Evolutionary conservation across 768 basidiomycete species (phyloP).

Genomic region (Tylopilus sp.): DNA sequence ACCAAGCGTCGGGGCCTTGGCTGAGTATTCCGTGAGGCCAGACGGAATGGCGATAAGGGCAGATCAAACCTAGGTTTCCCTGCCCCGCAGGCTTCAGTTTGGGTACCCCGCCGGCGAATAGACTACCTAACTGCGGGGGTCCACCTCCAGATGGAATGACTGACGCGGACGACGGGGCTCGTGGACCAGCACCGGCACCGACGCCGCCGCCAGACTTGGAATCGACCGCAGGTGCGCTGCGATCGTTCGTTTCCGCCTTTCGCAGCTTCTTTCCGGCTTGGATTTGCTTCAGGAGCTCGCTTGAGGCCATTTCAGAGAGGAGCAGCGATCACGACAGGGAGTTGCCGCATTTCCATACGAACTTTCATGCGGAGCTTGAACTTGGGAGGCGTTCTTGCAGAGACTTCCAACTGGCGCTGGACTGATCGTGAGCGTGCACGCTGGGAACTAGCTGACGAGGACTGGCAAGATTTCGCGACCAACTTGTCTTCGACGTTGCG

Average conservation of each 20-base stretch:
- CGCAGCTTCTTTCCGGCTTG: conserved; percentile 80
- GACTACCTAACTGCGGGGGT: conserved; percentile 76
- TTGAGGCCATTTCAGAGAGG: conserved; percentile 68
- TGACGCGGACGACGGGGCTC: conserved; percentile 20
- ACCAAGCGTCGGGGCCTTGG: conserved; percentile 58
- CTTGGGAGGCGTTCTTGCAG: too few relatives aligned
- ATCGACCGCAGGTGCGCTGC: conserved; percentile 66
- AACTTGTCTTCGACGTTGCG: too few relatives aligned
- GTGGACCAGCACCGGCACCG: conserved; percentile 35
- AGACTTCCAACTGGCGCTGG: too few relatives aligned
- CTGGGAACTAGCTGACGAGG: too few relatives aligned
- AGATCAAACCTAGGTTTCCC: conserved; percentile 47
- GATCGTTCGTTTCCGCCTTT: conserved; percentile 80
- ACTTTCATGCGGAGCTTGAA: too few relatives aligned
- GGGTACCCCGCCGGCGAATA: conserved; percentile 92
- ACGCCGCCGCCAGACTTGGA: conserved; percentile 41
- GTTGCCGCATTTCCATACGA: too few relatives aligned
- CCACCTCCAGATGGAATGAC: conserved; percentile 35
- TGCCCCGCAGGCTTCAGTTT: conserved; percentile 82
- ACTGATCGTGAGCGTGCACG: too few relatives aligned
- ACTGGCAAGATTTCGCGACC: too few relatives aligned
- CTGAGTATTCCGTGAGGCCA: conserved; percentile 34
- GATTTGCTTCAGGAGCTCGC: conserved; percentile 75
- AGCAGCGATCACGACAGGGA: too few relatives aligned
- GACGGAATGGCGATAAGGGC: conserved; percentile 6